Conservation (phyloP, 2,329 filamentous ascomycete species). For the Dothideomycetes sp. region DNA sequence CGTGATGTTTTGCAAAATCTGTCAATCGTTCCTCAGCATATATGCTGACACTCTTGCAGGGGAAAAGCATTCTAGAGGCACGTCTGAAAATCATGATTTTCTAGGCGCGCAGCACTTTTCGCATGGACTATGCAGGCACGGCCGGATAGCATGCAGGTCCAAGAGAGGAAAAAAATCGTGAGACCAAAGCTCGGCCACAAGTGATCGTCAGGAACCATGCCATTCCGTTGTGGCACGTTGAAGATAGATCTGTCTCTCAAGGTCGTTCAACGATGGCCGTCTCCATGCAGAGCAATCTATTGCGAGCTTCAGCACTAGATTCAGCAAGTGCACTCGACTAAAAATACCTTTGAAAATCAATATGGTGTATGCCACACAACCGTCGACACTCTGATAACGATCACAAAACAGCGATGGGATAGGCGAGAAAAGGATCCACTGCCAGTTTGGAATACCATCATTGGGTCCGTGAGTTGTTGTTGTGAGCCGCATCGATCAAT, state of each 20-base stretch:
- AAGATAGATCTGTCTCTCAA: slow-evolving; percentile 8
- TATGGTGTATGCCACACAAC: too few species aligned
- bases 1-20: too few species aligned
- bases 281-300: too few species aligned
- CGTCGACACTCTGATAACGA: too few species aligned
- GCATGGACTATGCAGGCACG: not conserved
- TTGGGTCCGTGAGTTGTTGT: slow-evolving; percentile 5
- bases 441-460: not conserved
- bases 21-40: too few species aligned
- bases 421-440: not conserved
- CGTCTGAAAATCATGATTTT: too few species aligned
- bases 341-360: not conserved
- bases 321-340: not conserved
- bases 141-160: not conserved
- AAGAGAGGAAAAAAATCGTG: too few species aligned
- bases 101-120: too few species aligned
- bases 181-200: not conserved
- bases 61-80: too few species aligned
- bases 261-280: too few species aligned
- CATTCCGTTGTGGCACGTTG: not conserved
- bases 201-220: slow-evolving; percentile 10
- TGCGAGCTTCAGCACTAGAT: not conserved
- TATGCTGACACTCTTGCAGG: too few species aligned
- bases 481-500: slow-evolving; percentile 4
- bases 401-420: too few species aligned